Evolutionary conservation across 83 land plant genomes (phyloP).

Genomic region (Larix sibirica): DNA sequence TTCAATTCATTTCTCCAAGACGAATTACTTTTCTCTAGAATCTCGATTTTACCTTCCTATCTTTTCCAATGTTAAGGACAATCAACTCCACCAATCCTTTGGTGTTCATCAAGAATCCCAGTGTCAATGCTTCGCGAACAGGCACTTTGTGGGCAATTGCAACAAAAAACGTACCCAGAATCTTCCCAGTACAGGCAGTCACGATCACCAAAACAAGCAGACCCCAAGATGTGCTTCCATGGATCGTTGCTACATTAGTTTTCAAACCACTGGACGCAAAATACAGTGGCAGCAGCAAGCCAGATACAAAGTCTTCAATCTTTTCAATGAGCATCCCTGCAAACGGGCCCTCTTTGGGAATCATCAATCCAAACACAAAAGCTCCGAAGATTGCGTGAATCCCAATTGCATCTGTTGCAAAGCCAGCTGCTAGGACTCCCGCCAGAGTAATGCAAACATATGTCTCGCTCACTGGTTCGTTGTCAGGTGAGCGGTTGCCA

Average conservation of each 20-base stretch:
- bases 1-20: no score
- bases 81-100: conserved; percentile 88
- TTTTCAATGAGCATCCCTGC: conserved; percentile 68
- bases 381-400: conserved; percentile 90
- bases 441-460: conserved; percentile 64
- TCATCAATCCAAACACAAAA: conserved; percentile 70
- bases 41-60: conserved; percentile 49
- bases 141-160: conserved; percentile 44
- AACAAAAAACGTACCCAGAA: conserved; percentile 66
- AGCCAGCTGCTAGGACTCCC: conserved; percentile 65
- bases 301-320: conserved; percentile 78
- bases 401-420: conserved; percentile 80
- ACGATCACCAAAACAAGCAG: conserved; percentile 67
- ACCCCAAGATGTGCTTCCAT: conserved; percentile 61
- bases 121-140: conserved; percentile 55
- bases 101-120: conserved; percentile 87
- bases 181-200: conserved; percentile 80
- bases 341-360: conserved; percentile 75
- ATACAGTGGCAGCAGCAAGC: conserved; percentile 80
- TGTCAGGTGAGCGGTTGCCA: conserved; percentile 38
- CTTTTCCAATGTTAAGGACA: conserved; percentile 91
- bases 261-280: conserved; percentile 89
- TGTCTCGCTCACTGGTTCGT: conserved; percentile 64
- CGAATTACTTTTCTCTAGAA: no score
- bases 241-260: conserved; percentile 65